These are phyloP conservation scores for Russula brevipes DNA, from an alignment of 768 basidiomycete species.

Conservation along the genomic window DNA sequence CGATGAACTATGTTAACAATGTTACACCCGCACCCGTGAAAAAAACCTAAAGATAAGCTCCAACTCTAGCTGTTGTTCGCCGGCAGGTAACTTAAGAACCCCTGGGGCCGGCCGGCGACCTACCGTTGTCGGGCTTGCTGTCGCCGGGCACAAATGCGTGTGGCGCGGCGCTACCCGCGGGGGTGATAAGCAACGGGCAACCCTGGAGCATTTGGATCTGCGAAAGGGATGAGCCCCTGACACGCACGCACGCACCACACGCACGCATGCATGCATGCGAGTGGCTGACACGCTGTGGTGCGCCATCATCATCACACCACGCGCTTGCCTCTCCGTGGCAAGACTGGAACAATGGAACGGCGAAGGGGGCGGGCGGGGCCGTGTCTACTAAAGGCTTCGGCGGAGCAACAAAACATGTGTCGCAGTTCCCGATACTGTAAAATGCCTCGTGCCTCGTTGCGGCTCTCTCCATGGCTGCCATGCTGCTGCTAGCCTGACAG, in stretches of 20 bases:
- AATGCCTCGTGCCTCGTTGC: no score
- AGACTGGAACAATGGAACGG: not conserved
- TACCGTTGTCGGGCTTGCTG: no score
- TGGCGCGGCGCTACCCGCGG: conserved; percentile 15
- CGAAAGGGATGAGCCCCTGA: not conserved
- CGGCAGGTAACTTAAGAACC: no score
- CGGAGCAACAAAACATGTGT: not conserved
- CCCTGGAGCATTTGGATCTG: not conserved
- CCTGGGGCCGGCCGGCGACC: no score
- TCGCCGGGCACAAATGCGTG: not conserved
- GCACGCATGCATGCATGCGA: not conserved
- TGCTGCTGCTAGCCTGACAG: no score
- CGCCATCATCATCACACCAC: not conserved
- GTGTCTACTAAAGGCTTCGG: not conserved
- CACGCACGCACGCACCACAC: not conserved
- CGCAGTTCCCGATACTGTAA: no score
- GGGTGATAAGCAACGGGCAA: not conserved
- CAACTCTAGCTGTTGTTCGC: no score
- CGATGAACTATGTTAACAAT: no score
- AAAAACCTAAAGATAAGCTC: no score
- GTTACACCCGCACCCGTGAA: no score
- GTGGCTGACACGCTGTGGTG: not conserved
- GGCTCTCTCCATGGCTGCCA: no score
- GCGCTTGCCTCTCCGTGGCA: not conserved
- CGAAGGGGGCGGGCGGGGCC: no score